Evolutionary conservation across 257 asterid species (phyloP), one percentile per base, ranked within the genome.

Genomic region (Solanum bukasovii): DNA sequence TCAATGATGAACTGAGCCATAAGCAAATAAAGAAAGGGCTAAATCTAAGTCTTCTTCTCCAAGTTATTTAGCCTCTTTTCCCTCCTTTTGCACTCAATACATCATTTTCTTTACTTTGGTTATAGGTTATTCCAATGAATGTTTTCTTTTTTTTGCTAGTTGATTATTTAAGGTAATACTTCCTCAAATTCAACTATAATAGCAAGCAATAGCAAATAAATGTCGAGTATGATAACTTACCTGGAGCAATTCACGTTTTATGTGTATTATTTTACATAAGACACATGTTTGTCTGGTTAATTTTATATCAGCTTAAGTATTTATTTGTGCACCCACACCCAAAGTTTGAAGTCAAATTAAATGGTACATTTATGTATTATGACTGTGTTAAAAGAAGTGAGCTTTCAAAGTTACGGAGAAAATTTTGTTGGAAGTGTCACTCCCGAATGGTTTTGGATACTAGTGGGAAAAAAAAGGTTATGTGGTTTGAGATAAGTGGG

Each of bases 61-160:
- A 77, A 75, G 83, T 74, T 74, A 74, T 77, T 34, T 16, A 1
- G 42, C 44, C 61, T 27, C 63, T 56, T 88, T 42, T 4, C 7
- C 20, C 49, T 20, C 42, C 82, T 72, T 68, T 52, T 16, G n/a
- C 42, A n/a, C 71, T 10, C 71, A 63, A 10, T 14, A 63, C 37
- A 46, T 82, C 78, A 23, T 75, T 81, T 79, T 68, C 67, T 87
- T 81, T 88, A 11, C 88, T 78, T 84, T 35, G 38, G 11, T 18
- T 13, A 29, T 27, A 83, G 74, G 84, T 81, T 86, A 40, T 88
- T 70, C 90, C 88, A 72, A 85, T 40, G 70, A 71, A 42, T 63
- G 82, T 38, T 81, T 61, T 10, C 40, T 71, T 38, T 14, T 42
- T 42, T 59, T 42, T 61, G 49, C 74, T 70, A n/a, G 38, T 70